A percentile compares a stretch with the other conserved stretches of the same genome.
Evolutionary conservation across 1,284 basidiomycete genomes (phyloP).

Genomic region (Flammula alnicola): DNA sequence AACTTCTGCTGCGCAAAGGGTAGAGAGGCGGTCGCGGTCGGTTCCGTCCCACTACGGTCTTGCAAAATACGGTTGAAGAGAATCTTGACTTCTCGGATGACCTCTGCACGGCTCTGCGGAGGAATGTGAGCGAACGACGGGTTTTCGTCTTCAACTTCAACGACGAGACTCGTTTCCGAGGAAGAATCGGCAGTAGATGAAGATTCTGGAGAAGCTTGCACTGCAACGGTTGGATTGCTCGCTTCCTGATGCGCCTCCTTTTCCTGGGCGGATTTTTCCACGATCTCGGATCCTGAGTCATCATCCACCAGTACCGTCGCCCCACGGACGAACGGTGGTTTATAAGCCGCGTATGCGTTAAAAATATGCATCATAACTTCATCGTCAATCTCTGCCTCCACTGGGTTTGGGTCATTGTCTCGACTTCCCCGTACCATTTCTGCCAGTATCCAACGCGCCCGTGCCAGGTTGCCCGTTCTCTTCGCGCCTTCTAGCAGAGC

Average conservation of each 20-base stretch:
- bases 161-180: conserved; percentile 2
- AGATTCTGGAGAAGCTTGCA: conserved; percentile 3
- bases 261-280: too few relatives aligned
- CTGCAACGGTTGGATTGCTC: not conserved
- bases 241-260: not conserved
- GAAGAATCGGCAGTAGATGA: too few relatives aligned
- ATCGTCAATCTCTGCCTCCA: conserved; percentile 58
- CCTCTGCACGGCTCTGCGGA: conserved; percentile 77
- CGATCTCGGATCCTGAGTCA: not conserved
- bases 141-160: conserved; percentile 15
- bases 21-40: conserved; percentile 19
- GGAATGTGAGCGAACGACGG: conserved; percentile 62
- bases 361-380: conserved; percentile 85
- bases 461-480: conserved; percentile 79
- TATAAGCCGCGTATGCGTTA: conserved; percentile 86
- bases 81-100: conserved; percentile 71
- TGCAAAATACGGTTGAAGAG: conserved; percentile 74
- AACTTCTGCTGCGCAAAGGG: conserved; percentile 47
- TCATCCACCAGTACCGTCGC: too few relatives aligned
- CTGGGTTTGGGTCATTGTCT: conserved; percentile 21
- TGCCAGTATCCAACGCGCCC: conserved; percentile 90
- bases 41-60: conserved; percentile 42
- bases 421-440: conserved; percentile 66
- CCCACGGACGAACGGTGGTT: conserved; percentile 66
- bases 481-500: conserved; percentile 91